A percentile compares a stretch with the other conserved stretches of the same genome.
Conservation (phyloP, 2,329 filamentous ascomycete species). For the Pezicula rhizophila region DNA sequence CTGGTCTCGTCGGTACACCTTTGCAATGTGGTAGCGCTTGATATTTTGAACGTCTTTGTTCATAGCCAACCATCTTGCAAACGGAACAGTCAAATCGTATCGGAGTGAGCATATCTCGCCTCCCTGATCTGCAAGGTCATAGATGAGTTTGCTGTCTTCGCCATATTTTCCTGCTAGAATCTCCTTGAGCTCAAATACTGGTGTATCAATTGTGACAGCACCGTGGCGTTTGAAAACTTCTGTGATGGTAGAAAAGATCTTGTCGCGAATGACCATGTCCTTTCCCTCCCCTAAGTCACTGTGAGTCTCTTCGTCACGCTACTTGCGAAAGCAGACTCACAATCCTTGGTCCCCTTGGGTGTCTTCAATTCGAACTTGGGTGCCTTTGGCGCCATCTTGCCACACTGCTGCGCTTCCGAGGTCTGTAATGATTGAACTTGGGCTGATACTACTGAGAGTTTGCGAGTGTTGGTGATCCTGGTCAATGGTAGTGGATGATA, state of each 20-base stretch:
- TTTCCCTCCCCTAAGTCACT: slow-evolving; percentile 54
- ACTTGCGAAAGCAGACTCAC: slow-evolving; percentile 32
- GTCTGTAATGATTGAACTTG: not conserved
- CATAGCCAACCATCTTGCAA: slow-evolving; percentile 90
- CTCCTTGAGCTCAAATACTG: slow-evolving; percentile 80
- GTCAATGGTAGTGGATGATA: slow-evolving; percentile 8
- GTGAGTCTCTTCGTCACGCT: slow-evolving; percentile 11
- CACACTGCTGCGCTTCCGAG: slow-evolving; percentile 1
- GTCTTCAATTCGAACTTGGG: slow-evolving; percentile 70
- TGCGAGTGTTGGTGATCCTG: slow-evolving; percentile 10
- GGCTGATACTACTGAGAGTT: slow-evolving; percentile 16
- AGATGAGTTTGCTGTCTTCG: slow-evolving; percentile 88
- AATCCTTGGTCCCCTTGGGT: slow-evolving; percentile 88
- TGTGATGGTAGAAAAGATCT: slow-evolving; percentile 71
- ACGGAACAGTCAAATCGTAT: slow-evolving; percentile 84
- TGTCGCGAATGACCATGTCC: slow-evolving; percentile 75
- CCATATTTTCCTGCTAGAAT: slow-evolving; percentile 87
- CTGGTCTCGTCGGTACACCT: slow-evolving; percentile 79
- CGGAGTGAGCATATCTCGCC: slow-evolving; percentile 79
- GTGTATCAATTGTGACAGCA: slow-evolving; percentile 72
- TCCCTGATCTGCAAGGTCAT: slow-evolving; percentile 81
- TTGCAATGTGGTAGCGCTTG: slow-evolving; percentile 93
- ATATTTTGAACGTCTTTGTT: slow-evolving; percentile 72
- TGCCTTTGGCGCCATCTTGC: slow-evolving; percentile 31
- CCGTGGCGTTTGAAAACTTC: slow-evolving; percentile 80